A percentile compares a stretch with the other conserved stretches of the same genome.
phyloP scores from a whole-genome alignment of 495 filamentous ascomycete genomes.

The Xylaria grammica region DNA sequence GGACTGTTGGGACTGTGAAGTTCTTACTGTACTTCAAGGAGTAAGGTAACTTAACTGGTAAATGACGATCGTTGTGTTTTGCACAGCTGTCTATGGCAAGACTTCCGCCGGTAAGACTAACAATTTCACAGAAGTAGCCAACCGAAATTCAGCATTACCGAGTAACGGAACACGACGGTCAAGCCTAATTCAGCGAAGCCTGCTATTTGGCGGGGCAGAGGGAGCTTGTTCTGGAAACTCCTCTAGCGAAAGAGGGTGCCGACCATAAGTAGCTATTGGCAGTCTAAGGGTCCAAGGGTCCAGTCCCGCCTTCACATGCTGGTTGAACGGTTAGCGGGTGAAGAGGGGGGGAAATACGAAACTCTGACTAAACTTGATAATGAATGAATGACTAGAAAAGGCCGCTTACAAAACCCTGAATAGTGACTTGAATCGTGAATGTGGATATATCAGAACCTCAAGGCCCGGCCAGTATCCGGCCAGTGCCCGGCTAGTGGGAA shows the following conservation, averaged over 20 bases:
- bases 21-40: too few relatives aligned
- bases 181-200: background rate
- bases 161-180: too few relatives aligned
- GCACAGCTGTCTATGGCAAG: too few relatives aligned
- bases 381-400: background rate
- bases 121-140: too few relatives aligned
- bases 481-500: background rate
- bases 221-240: background rate
- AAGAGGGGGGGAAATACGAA: background rate
- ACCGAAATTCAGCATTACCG: too few relatives aligned
- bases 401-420: constrained; percentile 3
- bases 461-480: background rate
- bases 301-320: constrained; percentile 7
- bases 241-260: background rate
- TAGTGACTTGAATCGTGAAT: constrained; percentile 16
- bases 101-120: too few relatives aligned
- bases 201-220: too few relatives aligned
- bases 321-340: background rate
- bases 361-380: background rate
- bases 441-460: constrained; percentile 15
- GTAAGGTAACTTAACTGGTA: too few relatives aligned
- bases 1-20: too few relatives aligned
- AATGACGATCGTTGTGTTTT: too few relatives aligned
- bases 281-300: too few relatives aligned
- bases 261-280: too few relatives aligned